Evolutionary conservation across 2,329 filamentous ascomycete species (phyloP).

Genomic region (Arthroderma uncinatum): DNA sequence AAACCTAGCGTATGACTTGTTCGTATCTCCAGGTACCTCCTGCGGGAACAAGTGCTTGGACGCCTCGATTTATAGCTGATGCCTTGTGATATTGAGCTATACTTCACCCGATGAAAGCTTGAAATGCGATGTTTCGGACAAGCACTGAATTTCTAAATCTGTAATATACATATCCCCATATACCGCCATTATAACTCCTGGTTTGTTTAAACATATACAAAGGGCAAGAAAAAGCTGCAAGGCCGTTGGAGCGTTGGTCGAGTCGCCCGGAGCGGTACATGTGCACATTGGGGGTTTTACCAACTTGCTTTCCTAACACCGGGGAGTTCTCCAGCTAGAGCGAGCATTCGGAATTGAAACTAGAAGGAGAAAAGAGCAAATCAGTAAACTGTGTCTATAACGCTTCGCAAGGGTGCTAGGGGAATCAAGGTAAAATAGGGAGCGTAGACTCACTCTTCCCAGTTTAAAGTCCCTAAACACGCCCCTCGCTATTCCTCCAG

Average conservation of each 20-base stretch:
- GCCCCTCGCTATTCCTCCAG: slow-evolving; percentile 81
- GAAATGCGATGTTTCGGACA: background rate
- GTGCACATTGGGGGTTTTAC: slow-evolving; percentile 43
- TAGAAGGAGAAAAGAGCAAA: slow-evolving; percentile 31
- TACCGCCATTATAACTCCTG: background rate
- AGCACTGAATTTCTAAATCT: background rate
- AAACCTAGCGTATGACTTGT: too few relatives aligned
- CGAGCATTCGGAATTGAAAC: slow-evolving; percentile 90
- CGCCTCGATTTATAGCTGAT: too few relatives aligned
- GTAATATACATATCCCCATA: slow-evolving; percentile 7
- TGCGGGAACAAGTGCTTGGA: too few relatives aligned
- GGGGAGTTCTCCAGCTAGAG: slow-evolving; percentile 70
- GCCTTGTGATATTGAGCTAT: too few relatives aligned
- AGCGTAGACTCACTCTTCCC: slow-evolving; percentile 58
- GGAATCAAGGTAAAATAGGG: background rate
- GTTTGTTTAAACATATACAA: slow-evolving; percentile 1
- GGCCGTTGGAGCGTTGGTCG: background rate
- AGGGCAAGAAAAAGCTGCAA: background rate
- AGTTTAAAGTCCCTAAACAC: slow-evolving; percentile 89
- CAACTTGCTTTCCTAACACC: slow-evolving; percentile 95
- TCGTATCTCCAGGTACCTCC: too few relatives aligned
- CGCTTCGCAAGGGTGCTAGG: background rate
- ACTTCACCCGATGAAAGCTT: background rate
- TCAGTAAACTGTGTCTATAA: slow-evolving; percentile 13
- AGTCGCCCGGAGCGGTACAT: background rate